These are phyloP conservation scores for Atractiella rhizophila DNA, from an alignment of 768 basidiomycete species.

Conservation along the genomic window DNA sequence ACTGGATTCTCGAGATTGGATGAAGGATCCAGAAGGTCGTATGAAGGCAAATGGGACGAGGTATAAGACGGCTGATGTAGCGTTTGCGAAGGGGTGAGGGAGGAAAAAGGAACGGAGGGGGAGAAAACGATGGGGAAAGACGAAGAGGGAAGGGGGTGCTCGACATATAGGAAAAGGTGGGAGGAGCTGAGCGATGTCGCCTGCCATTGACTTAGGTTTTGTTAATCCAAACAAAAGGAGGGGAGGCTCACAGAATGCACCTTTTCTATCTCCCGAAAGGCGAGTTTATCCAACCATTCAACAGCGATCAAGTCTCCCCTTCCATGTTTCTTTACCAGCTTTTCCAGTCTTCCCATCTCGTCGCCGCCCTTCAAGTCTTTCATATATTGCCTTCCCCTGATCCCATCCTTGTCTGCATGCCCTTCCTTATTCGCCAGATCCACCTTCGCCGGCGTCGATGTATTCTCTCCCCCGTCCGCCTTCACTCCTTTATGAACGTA, in stretches of 20 bases:
- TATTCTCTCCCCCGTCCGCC: conserved; percentile 61
- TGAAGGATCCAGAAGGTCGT: conserved; percentile 76
- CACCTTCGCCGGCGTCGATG: conserved; percentile 66
- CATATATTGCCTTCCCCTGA: too few relatives aligned
- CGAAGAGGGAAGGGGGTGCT: conserved; percentile 23
- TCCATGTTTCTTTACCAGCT: conserved; percentile 81
- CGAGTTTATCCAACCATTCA: conserved; percentile 83
- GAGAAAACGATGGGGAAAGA: conserved; percentile 10
- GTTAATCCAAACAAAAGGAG: background rate
- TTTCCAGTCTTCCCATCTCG: conserved; percentile 86
- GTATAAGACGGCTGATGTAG: conserved; percentile 45
- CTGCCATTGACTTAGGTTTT: conserved; percentile 23
- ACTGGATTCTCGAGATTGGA: conserved; percentile 86
- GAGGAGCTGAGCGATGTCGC: conserved; percentile 75
- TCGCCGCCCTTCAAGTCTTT: too few relatives aligned
- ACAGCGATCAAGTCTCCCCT: conserved; percentile 75
- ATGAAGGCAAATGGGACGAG: conserved; percentile 34
- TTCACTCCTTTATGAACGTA: conserved; percentile 56
- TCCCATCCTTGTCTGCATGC: too few relatives aligned
- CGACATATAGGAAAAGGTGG: conserved; percentile 84
- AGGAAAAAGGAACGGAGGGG: conserved; percentile 12
- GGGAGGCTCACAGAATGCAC: conserved; percentile 48
- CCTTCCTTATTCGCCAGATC: conserved; percentile 18
- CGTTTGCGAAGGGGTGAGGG: background rate
- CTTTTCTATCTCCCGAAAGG: conserved; percentile 84